These are phyloP conservation scores for Aspergillus nomiae DNA, from an alignment of 2,329 filamentous ascomycete species.

Conservation along the genomic window DNA sequence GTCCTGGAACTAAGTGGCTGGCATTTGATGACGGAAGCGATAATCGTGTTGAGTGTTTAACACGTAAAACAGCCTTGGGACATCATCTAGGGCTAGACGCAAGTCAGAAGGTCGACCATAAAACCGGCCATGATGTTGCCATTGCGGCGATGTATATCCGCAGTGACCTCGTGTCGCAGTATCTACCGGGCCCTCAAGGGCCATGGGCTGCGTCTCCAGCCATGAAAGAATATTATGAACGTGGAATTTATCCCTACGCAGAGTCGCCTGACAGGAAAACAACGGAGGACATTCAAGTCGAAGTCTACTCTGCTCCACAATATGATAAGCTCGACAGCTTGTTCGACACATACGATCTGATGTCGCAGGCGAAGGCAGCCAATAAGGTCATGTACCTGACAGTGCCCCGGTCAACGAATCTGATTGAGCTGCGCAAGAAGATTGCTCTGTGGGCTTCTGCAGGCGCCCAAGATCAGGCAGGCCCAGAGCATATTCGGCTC, in stretches of 20 bases:
- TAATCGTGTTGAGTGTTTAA: conserved; percentile 59
- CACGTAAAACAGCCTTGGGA: conserved; percentile 56
- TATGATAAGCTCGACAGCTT: conserved; percentile 39
- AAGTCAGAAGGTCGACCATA: conserved; percentile 44
- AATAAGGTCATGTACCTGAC: conserved; percentile 39
- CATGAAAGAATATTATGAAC: conserved; percentile 43
- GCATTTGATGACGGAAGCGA: conserved; percentile 59
- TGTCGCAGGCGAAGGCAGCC: conserved; percentile 38
- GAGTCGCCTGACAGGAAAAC: conserved; percentile 15
- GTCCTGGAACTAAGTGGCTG: conserved; percentile 60
- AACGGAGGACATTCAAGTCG: conserved; percentile 36
- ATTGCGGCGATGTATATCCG: conserved; percentile 61
- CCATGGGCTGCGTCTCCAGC: conserved; percentile 51
- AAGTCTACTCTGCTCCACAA: conserved; percentile 41
- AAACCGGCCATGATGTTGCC: conserved; percentile 51
- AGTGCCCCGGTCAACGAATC: conserved; percentile 34
- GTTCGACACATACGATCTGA: conserved; percentile 48
- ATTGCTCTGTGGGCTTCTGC: conserved; percentile 36
- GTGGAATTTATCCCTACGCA: conserved; percentile 23
- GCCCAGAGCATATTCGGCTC: conserved; percentile 40
- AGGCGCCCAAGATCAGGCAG: conserved; percentile 21
- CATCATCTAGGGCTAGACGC: conserved; percentile 51
- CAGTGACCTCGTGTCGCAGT: conserved; percentile 47
- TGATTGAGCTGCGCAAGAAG: conserved; percentile 41
- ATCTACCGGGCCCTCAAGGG: conserved; percentile 45